phyloP scores from a whole-genome alignment of 257 asterid species.

The Cruciata laevipes region DNA sequence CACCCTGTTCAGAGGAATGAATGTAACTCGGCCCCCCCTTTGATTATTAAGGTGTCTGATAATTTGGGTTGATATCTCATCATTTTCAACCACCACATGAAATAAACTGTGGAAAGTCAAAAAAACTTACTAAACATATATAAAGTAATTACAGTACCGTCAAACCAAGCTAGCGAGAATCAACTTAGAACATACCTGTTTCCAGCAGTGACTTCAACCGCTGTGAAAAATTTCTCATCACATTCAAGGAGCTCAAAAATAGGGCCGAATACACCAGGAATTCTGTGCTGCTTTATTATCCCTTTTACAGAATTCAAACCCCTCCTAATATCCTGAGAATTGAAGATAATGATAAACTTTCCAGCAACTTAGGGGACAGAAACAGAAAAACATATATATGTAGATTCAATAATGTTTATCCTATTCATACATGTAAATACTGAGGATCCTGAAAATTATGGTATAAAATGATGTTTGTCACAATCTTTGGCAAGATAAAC shows the following conservation, averaged over 20 bases:
- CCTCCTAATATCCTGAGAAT: conserved; percentile 86
- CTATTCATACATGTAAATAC: neutral
- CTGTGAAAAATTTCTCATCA: conserved; percentile 87
- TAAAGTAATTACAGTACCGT: conserved; percentile 4
- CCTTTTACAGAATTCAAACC: conserved; percentile 80
- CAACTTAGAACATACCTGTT: conserved; percentile 48
- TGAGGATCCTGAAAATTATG: neutral
- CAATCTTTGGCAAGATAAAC: neutral
- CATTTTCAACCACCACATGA: conserved; percentile 90
- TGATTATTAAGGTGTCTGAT: conserved; percentile 88
- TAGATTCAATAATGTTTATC: neutral
- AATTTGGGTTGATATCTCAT: conserved; percentile 80
- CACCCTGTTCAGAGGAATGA: conserved; percentile 96
- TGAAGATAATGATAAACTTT: conserved; percentile 5
- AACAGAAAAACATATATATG: neutral
- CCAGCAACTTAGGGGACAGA: neutral
- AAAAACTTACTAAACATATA: conserved; percentile 11
- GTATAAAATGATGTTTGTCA: neutral
- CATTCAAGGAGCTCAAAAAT: conserved; percentile 86
- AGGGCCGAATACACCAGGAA: conserved; percentile 83
- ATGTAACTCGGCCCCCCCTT: conserved; percentile 97
- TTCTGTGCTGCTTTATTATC: conserved; percentile 49
- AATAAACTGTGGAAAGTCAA: conserved; percentile 54
- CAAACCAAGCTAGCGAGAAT: neutral
- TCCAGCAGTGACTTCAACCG: conserved; percentile 99